phyloP scores from a whole-genome alignment of 306 rosid genomes.

The Trichosanthes cucumerina region DNA sequence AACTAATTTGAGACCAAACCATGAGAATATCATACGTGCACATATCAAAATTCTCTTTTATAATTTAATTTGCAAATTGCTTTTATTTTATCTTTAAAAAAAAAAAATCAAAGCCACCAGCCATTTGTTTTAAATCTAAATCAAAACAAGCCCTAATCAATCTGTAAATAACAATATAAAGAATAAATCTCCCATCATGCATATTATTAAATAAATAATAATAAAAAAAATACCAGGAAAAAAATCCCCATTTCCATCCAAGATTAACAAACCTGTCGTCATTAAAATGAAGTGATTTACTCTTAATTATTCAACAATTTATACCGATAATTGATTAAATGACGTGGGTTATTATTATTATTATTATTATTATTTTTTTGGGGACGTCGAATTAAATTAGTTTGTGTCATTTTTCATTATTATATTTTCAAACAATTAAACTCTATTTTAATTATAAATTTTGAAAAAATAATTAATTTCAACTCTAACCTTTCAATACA shows the following conservation, averaged over 20 bases:
- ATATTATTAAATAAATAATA: too few species aligned
- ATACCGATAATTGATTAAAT: background rate
- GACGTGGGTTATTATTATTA: too few species aligned
- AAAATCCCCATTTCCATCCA: too few species aligned
- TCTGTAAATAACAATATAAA: background rate
- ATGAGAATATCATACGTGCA: background rate
- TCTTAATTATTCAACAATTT: background rate
- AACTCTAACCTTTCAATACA: too few species aligned
- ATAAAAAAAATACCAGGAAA: too few species aligned
- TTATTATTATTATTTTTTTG: too few species aligned
- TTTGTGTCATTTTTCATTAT: background rate
- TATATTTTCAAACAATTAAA: too few species aligned
- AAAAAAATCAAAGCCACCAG: background rate
- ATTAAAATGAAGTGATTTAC: background rate
- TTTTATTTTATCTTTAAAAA: background rate
- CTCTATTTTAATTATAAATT: too few species aligned
- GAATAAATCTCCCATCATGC: background rate
- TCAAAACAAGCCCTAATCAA: background rate
- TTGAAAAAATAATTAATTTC: too few species aligned
- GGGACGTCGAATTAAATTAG: background rate
- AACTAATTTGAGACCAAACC: background rate
- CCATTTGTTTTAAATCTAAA: background rate
- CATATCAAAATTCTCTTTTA: background rate
- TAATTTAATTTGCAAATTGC: background rate
- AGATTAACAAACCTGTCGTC: too few species aligned